Percentiles rank a stretch among this genome's conserved stretches.
Evolutionary conservation across 129 eudicot genomes (phyloP).

Genomic region (Centaurea solstitialis): DNA sequence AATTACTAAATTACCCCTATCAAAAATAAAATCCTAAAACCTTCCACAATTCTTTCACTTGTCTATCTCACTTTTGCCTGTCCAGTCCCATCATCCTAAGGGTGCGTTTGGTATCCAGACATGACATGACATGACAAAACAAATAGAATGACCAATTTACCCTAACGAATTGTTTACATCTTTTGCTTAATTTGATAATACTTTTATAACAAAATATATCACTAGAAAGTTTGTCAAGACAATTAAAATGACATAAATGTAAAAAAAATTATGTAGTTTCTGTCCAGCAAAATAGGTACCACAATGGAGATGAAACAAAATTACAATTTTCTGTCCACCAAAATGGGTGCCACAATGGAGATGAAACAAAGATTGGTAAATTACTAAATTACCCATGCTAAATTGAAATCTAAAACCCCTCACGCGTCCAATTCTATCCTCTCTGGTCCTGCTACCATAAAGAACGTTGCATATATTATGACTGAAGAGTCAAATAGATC

Average conservation of each 20-base stretch:
- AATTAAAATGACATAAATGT: too few relatives aligned
- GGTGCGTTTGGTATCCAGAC: too few relatives aligned
- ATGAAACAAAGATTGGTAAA: background rate
- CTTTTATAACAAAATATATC: too few relatives aligned
- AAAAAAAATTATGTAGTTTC: too few relatives aligned
- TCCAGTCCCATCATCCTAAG: too few relatives aligned
- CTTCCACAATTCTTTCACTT: background rate
- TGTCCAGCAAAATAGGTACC: background rate
- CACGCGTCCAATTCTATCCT: background rate
- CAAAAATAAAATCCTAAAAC: background rate
- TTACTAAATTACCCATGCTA: too few relatives aligned
- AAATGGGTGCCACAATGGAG: background rate
- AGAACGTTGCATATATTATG: background rate
- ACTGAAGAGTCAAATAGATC: background rate
- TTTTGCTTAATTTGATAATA: too few relatives aligned
- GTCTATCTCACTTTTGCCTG: background rate
- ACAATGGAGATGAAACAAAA: background rate
- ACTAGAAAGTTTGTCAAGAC: too few relatives aligned
- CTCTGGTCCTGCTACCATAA: background rate
- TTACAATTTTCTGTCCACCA: background rate
- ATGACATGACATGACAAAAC: too few relatives aligned
- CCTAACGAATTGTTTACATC: too few relatives aligned
- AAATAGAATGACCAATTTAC: too few relatives aligned
- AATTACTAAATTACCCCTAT: too few relatives aligned
- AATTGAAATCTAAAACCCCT: background rate